phyloP scores from a whole-genome alignment of 768 basidiomycete species.

The Phylloporus scabripes region DNA sequence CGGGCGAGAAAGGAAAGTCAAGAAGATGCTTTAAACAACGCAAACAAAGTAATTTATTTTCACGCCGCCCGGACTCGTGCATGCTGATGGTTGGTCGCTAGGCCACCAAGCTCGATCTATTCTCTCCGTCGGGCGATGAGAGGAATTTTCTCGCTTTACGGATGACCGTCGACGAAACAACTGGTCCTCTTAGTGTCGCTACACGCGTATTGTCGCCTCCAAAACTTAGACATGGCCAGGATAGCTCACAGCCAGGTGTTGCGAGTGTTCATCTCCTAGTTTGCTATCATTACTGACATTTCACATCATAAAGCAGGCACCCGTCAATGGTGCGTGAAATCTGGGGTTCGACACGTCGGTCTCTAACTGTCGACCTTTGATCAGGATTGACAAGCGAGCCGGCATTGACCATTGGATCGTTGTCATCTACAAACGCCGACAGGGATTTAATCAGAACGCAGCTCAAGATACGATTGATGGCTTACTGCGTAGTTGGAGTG shows the following conservation, averaged over 20 bases:
- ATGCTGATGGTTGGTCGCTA: too few relatives aligned
- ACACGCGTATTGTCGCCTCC: conserved; percentile 65
- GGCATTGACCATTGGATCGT: conserved; percentile 57
- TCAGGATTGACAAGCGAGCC: conserved; percentile 66
- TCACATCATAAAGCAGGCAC: conserved; percentile 36
- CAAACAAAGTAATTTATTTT: too few relatives aligned
- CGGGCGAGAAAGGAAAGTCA: too few relatives aligned
- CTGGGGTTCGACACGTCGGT: conserved; percentile 38
- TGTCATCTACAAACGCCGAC: conserved; percentile 58
- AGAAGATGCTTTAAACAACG: too few relatives aligned
- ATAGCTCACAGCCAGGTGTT: conserved; percentile 51
- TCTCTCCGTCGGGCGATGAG: too few relatives aligned
- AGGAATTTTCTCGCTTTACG: too few relatives aligned
- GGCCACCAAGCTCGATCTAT: too few relatives aligned
- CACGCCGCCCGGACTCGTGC: too few relatives aligned
- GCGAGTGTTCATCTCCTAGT: conserved; percentile 37
- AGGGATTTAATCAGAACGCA: conserved; percentile 46
- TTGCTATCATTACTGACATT: neutral
- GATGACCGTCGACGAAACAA: conserved; percentile 51
- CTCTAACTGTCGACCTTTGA: conserved; percentile 3
- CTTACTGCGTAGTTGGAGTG: conserved; percentile 41
- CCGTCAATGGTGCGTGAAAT: conserved; percentile 71
- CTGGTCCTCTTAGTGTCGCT: conserved; percentile 49
- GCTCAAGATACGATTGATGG: conserved; percentile 53
- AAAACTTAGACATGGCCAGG: conserved; percentile 56